Base-by-base conservation (phyloP, 148 eudicot genomes). In the Vaccinium corymbosum region DNA sequence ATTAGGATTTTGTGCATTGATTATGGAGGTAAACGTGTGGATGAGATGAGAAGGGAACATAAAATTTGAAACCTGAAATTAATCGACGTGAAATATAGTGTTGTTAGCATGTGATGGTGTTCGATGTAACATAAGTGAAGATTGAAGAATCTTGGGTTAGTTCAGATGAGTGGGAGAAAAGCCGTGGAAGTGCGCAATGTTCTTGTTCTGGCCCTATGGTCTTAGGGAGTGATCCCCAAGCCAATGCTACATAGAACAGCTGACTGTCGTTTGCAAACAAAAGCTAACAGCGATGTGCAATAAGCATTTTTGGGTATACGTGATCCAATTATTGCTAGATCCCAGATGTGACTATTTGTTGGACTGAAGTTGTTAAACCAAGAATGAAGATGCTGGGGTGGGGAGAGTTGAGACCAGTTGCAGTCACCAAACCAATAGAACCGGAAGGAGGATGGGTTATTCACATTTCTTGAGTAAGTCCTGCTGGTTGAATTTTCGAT, bases 321-420 rank as follows among this genome's bases (percentile, higher is more conserved):
- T 52, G 59, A 53, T 7, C 80, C 29, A 51, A 22, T 50, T 22
- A 76, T 2, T 2, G 20, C 35, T 66, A 12, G 72, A 66, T 0
- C 35, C 11, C 53, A 52, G 46, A 78, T 48, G 16, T 78, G 62
- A 25, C 22, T 14, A 35, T 78, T 52, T 52, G 38, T 53, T 53
- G 80, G 10, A 52, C 62, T 10, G 12, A 76, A 49, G 53, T 20
- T 76, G 17, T 12, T 12, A 52, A 78, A 53, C 20, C 80, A 11
- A 27, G 32, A 49, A 16, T 76, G 56, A 48, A 76, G 79, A 76
- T 76, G 20, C 62, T 52, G 27, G 32, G 20, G 32, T 78, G 42
- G 80, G 64, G 14, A 78, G 42, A 57, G 49, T 53, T 78, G 12
- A 52, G 80, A 51, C 42, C 80, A 27, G 80, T 53, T n/a, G 57